Percentiles rank a stretch among this genome's conserved stretches.
Conservation (phyloP, 176 grass and related monocot genomes). For the Otatea glauca region DNA sequence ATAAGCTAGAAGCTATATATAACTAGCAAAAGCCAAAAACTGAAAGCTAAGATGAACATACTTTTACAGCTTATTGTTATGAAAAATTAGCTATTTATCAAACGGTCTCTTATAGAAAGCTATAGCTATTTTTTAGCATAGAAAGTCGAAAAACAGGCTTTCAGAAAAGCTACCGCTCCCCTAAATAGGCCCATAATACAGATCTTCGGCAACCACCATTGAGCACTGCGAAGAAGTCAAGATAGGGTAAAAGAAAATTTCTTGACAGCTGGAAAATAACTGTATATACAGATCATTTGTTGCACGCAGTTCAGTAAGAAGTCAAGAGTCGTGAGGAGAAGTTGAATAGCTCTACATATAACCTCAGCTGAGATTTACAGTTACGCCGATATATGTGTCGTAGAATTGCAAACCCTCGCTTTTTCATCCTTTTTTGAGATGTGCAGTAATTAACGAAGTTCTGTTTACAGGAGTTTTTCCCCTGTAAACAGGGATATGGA, state of each 20-base stretch:
- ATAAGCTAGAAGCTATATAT: too few species aligned
- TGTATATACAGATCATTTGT: neutral
- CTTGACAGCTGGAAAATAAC: neutral
- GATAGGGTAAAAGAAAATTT: too few species aligned
- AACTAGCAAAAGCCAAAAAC: too few species aligned
- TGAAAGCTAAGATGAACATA: too few species aligned
- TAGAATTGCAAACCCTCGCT: conserved; percentile 1
- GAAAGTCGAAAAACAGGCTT: too few species aligned
- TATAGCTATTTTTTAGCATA: too few species aligned
- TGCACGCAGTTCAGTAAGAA: neutral
- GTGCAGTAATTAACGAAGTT: neutral
- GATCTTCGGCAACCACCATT: neutral
- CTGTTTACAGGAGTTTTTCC: neutral
- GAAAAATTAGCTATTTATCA: too few species aligned
- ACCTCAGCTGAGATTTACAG: conserved; percentile 44
- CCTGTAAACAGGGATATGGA: neutral
- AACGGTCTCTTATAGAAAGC: too few species aligned
- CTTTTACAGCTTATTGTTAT: too few species aligned
- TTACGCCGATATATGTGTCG: conserved; percentile 17
- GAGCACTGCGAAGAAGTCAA: neutral
- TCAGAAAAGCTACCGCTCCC: too few species aligned
- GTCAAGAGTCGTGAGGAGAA: neutral
- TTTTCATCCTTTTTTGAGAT: neutral
- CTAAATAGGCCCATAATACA: neutral
- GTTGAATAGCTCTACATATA: conserved; percentile 7